Percentiles rank a stretch among this genome's conserved stretches.
Conservation (phyloP, 2,329 filamentous ascomycete genomes). For the Penicillium sp. region DNA sequence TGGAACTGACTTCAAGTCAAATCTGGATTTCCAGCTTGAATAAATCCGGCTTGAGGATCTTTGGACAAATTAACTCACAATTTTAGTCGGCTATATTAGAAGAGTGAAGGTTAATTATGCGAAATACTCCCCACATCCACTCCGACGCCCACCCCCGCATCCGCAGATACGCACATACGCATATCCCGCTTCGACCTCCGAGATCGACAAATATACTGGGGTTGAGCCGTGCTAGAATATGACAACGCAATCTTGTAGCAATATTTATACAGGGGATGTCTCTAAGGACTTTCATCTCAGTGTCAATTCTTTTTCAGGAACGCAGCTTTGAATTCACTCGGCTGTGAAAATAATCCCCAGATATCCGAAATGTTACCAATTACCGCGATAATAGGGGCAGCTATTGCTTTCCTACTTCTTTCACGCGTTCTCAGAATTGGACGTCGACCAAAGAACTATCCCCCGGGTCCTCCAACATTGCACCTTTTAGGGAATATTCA, state of each 20-base stretch:
- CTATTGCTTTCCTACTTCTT: constrained; percentile 10
- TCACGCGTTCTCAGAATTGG: constrained; percentile 21
- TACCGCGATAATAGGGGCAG: constrained; percentile 4
- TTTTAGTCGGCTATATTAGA: background rate
- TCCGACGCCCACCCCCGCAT: background rate
- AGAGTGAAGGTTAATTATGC: background rate
- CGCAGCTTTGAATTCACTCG: background rate
- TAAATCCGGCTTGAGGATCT: too few relatives aligned
- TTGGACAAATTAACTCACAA: background rate
- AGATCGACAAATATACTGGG: background rate
- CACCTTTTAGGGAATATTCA: constrained; percentile 55
- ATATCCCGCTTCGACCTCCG: background rate
- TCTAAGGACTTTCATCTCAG: background rate
- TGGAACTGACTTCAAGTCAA: too few relatives aligned
- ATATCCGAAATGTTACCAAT: constrained; percentile 3
- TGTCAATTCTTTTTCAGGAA: background rate
- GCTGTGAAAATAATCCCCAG: background rate
- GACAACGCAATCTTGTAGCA: too few relatives aligned
- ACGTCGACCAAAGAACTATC: constrained; percentile 35
- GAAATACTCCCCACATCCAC: background rate
- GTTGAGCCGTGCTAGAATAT: background rate
- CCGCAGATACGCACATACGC: background rate
- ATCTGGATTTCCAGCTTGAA: too few relatives aligned
- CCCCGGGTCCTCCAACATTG: constrained; percentile 53
- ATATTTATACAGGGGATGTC: too few relatives aligned